Conservation (phyloP, 306 rosid species). For the Vachellia pachyceras region DNA sequence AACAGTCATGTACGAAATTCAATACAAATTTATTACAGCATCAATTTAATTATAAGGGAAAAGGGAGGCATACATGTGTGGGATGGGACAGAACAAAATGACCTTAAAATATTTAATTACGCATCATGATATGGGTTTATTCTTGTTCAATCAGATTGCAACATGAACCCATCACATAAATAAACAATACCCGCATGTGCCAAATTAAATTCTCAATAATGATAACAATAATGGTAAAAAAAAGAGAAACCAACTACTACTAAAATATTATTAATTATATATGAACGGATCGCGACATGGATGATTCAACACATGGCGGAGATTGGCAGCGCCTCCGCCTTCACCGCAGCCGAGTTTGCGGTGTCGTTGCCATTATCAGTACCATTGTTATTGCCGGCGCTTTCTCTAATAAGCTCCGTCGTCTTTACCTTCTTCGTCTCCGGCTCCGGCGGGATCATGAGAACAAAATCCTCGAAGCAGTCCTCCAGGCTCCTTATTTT, state of each 20-base stretch:
- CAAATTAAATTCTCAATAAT: not conserved
- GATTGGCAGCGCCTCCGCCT: constrained; percentile 42
- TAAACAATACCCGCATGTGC: not conserved
- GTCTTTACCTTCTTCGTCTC: not conserved
- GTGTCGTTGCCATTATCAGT: not conserved
- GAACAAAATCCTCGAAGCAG: constrained; percentile 60
- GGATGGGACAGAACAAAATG: too few species aligned
- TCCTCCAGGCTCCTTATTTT: constrained; percentile 61
- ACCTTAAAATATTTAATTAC: not conserved
- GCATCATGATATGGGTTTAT: not conserved
- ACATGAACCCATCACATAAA: not conserved
- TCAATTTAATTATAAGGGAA: too few species aligned
- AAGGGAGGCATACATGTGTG: too few species aligned
- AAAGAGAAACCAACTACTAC: too few species aligned
- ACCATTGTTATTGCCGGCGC: too few species aligned
- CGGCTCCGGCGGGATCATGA: not conserved
- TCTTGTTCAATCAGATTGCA: not conserved
- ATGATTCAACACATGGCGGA: constrained; percentile 38
- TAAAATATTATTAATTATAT: too few species aligned
- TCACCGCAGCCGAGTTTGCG: constrained; percentile 17
- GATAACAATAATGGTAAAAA: too few species aligned
- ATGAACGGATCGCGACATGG: too few species aligned
- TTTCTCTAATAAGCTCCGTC: not conserved
- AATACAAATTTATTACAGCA: too few species aligned
- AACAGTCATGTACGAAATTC: too few species aligned